Evolutionary conservation across 768 basidiomycete genomes (phyloP), one percentile per base, ranked within the genome.

Genomic region (Basidioascus undulatus): DNA sequence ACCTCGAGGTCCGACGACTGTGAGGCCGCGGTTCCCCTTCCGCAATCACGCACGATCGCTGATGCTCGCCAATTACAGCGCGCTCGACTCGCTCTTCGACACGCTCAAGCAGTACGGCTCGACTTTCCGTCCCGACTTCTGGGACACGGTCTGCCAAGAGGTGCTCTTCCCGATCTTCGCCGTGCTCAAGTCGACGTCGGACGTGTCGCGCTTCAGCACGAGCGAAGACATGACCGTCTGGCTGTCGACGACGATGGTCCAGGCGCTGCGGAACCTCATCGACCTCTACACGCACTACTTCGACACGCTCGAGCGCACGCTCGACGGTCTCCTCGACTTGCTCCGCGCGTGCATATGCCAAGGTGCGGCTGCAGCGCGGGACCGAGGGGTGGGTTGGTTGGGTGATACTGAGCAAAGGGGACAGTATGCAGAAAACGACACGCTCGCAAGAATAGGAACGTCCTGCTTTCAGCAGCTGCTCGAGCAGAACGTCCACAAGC

Each of bases 141-240:
- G 92, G 92, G 82, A 92, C 52, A 83, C 76, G n/a, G 72, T 96
- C 47, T 89, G 81, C 64, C 76, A 81, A 57, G 81, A 96, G 55
- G 69, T 96, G 31, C 68, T 98, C 33, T 96, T 98, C 69, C 92
- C 92, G 0, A 96, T 98, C 48, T 98, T 98, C 55, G 80, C 86
- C 0, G 82, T 96, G 35, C 65, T 98, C 31, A 83, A 82, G 51
- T 87, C 83, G 13, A 80, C 74, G 49, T 78, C 84, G 59, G 89
- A 92, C 55, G 57, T 89, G 28, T 78, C 83, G 11, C 70, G 89
- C 16, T 96, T 94, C 62, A 79, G 68, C 56, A 87, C 84, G 5
- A 84, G 92, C 52, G 92, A 96, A 54, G 92, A 96, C 50, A 89
- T 96, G 84, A 92, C 84, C 51, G 86, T 98, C 21, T 98, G 92